These are phyloP conservation scores for Gelatoporia subvermispora DNA, from an alignment of 768 basidiomycete genomes.

Conservation along the genomic window DNA sequence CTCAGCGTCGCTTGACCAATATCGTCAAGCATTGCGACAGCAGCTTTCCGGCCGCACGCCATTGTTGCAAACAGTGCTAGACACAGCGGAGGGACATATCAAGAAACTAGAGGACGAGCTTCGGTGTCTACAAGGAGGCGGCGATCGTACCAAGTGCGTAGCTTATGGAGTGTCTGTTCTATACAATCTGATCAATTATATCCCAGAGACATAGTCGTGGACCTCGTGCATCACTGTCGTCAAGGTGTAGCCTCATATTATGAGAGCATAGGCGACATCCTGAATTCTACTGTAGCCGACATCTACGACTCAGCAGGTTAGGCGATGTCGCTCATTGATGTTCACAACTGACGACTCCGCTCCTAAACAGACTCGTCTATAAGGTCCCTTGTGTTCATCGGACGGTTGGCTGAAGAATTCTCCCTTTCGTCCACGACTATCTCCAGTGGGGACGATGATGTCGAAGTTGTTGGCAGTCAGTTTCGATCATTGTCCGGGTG, in stretches of 20 bases:
- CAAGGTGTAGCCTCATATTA: slow-evolving; percentile 48
- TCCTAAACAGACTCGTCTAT: slow-evolving; percentile 21
- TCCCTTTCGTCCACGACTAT: slow-evolving; percentile 40
- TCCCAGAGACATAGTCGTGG: slow-evolving; percentile 35
- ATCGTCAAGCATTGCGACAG: slow-evolving; percentile 52
- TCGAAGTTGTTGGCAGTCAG: slow-evolving; percentile 33
- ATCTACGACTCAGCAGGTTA: slow-evolving; percentile 31
- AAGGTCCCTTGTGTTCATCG: slow-evolving; percentile 40
- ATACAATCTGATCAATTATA: not conserved
- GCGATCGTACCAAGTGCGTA: slow-evolving; percentile 41
- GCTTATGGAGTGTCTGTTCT: not conserved
- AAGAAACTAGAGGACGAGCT: slow-evolving; percentile 57
- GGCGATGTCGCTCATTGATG: slow-evolving; percentile 8
- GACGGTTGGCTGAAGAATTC: slow-evolving; percentile 46
- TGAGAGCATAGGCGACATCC: slow-evolving; percentile 33
- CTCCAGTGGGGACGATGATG: slow-evolving; percentile 38
- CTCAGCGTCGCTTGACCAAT: slow-evolving; percentile 53
- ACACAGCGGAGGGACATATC: slow-evolving; percentile 56
- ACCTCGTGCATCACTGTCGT: slow-evolving; percentile 42
- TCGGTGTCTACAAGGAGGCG: slow-evolving; percentile 36
- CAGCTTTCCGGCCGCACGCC: slow-evolving; percentile 65
- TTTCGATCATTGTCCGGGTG: not conserved
- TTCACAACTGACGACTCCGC: not conserved
- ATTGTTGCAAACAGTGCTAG: slow-evolving; percentile 53
- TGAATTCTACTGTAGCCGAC: slow-evolving; percentile 33